Evolutionary conservation across 2,329 filamentous ascomycete species (phyloP), one percentile per base, ranked within the genome.

Genomic region (Venturia pyrina): DNA sequence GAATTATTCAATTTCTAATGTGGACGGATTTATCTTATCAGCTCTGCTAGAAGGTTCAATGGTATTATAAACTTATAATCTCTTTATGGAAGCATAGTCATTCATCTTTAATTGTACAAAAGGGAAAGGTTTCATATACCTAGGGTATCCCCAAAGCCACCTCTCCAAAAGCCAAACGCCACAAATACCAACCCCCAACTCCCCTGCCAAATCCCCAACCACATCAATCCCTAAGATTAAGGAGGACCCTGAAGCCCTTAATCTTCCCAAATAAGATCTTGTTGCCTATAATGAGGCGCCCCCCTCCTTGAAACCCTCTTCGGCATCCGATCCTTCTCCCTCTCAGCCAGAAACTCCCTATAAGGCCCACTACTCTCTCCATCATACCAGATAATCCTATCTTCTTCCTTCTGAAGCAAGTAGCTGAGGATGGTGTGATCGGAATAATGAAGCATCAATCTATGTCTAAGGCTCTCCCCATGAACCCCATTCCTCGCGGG

Each of bases 401-500:
- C 40, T 11, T 24, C 32, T 24, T 61, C 40, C 32, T 61, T 61
- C 34, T 48, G 46, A 19, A 64, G 24, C 73, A 90, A 87, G 76
- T 91, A 93, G 67, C 83, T 87, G 69, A 91, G 72, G 37, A 93
- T 82, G 1, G 84, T 83, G 70, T 90, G 86, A 74, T 91, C 86
- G 66, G 82, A 82, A 73, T 88, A 93, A 73, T 90, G 86, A 74
- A 93, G 76, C 73, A 93, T 83, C 66, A 93, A 69, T 67, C 88
- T 79, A 81, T 87, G 92, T 66, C 84, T 80, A 68, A 79, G 78
- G 67, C 72, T 71, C 53, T 37, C 19, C 64, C 75, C 69, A 66
- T 28, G 28, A 28, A 28, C 28, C 28, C 72, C 28, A 10, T 24
- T 17, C 43, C n/a, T 21, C 32, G 1, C 2, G 53, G 24, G 15